Evolutionary conservation across 768 basidiomycete species (phyloP), one percentile per base, ranked within the genome.

Genomic region (Boletus edulis): DNA sequence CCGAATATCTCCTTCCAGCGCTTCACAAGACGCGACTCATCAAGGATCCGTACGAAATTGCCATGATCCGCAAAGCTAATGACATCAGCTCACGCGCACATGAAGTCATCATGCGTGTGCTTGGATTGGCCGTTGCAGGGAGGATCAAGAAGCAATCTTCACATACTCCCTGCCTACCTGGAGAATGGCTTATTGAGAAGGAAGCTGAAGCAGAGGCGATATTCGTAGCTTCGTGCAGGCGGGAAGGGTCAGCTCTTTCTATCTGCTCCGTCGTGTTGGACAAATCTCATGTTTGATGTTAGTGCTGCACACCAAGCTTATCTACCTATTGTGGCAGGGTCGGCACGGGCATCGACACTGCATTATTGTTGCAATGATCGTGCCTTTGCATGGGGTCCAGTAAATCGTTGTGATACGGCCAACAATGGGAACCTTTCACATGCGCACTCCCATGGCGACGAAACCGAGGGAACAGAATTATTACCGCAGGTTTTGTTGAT

Each of bases 301-400:
- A 95, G 94, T 17, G 78, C 94, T 2, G 79, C 85, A 12, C 89
- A 89, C 49, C 93, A 95, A 72, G 92, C 94, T 0, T 98, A 98
- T 71, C 78, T 91, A 8, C 94, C 96, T 2, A 97, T 97, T 50
- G 90, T 94, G 3, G 96, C 96, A 1, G 86, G 89, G 0, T 88
- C 93, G 0, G 83, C 83, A 3, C 81, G 92, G 18, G 94, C 94
- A 4, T 87, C 92, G 1, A 97, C 93, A 0, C 76, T 98, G 5
- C 95, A 98, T 66, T 98, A 98, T 71, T 94, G 94, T 64, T 94
- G 92, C 74, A 97, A 96, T 64, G 91, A 94, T 67, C 82, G 81
- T 54, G 86, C 85, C 44, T 91, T 93, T 65, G 85, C 88, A 1
- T 93, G 90, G 91, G 89, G 90, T 3, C 91, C 91, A 7, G 73